Conservation (phyloP, 192 early-diverging fungal genomes). For the Podila epigama region DNA sequence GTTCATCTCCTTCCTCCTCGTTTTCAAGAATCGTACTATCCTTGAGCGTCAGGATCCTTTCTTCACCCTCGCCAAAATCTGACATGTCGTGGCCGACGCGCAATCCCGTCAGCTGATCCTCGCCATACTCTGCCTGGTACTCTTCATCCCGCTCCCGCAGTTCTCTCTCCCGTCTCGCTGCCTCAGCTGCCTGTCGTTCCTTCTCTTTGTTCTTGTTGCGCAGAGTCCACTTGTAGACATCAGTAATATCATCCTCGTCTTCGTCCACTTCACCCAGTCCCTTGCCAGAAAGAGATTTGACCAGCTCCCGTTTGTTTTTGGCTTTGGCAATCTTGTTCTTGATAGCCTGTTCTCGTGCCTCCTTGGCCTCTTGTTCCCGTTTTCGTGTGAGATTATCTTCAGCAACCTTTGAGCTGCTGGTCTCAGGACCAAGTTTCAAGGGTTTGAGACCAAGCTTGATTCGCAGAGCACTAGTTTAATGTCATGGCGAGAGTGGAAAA, state of each 20-base stretch:
- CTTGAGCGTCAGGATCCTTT: conserved; percentile 87
- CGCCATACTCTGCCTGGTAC: conserved; percentile 34
- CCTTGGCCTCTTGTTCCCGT: conserved; percentile 59
- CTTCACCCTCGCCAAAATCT: conserved; percentile 72
- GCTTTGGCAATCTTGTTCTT: conserved; percentile 63
- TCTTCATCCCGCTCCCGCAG: conserved; percentile 49
- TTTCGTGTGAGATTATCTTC: conserved; percentile 65
- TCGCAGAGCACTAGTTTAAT: conserved; percentile 56
- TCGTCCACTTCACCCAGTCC: conserved; percentile 67
- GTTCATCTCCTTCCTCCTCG: conserved; percentile 75
- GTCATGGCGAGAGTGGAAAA: too few species aligned
- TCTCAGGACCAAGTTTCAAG: conserved; percentile 44
- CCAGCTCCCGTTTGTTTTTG: conserved; percentile 55
- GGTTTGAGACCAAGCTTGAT: conserved; percentile 60
- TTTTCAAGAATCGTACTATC: conserved; percentile 77
- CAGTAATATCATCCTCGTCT: conserved; percentile 64
- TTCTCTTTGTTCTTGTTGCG: conserved; percentile 61
- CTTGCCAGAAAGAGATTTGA: conserved; percentile 66
- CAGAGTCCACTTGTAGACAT: conserved; percentile 73
- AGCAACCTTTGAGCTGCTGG: conserved; percentile 51
- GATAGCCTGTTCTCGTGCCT: conserved; percentile 56
- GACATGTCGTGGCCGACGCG: conserved; percentile 75
- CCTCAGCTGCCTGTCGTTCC: conserved; percentile 41
- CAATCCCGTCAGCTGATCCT: conserved; percentile 69
- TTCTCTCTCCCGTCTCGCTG: conserved; percentile 51